Evolutionary conservation across 1,284 basidiomycete species (phyloP).

Genomic region (Cerioporus squamosus): DNA sequence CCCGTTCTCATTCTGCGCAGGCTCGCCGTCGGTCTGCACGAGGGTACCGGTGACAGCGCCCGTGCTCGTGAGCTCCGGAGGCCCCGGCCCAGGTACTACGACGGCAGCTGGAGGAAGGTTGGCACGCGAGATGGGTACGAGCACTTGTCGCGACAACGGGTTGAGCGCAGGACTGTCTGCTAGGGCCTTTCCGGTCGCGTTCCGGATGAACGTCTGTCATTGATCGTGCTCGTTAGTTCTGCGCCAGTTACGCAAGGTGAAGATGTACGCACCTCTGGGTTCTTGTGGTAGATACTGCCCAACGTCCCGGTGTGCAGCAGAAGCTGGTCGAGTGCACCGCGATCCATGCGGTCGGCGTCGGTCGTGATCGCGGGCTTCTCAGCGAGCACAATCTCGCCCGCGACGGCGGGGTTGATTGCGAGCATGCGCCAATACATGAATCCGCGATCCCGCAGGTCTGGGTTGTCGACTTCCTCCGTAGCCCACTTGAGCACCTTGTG

Average conservation of each 20-base stretch:
- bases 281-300: conserved; percentile 88
- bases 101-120: conserved; percentile 53
- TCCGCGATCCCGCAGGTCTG: conserved; percentile 94
- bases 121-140: conserved; percentile 63
- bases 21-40: conserved; percentile 10
- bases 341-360: conserved; percentile 96
- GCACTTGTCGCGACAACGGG: conserved; percentile 67
- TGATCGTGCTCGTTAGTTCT: not conserved
- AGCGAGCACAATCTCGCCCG: conserved; percentile 90
- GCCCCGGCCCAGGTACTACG: conserved; percentile 68
- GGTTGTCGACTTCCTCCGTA: conserved; percentile 97
- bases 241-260: conserved; percentile 2
- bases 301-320: conserved; percentile 83
- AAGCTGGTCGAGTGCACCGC: conserved; percentile 91
- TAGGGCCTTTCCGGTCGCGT: conserved; percentile 74
- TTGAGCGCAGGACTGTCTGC: conserved; percentile 82
- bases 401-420: conserved; percentile 90
- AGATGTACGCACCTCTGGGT: conserved; percentile 70
- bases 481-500: conserved; percentile 97
- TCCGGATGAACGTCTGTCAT: conserved; percentile 86
- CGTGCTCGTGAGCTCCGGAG: conserved; percentile 47
- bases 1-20: conserved; percentile 7
- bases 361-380: conserved; percentile 98
- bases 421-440: conserved; percentile 99
- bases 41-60: conserved; percentile 10